A percentile compares a stretch with the other conserved stretches of the same genome.
Conservation (phyloP, 495 filamentous ascomycete genomes). For the Podospora fimiseda region DNA sequence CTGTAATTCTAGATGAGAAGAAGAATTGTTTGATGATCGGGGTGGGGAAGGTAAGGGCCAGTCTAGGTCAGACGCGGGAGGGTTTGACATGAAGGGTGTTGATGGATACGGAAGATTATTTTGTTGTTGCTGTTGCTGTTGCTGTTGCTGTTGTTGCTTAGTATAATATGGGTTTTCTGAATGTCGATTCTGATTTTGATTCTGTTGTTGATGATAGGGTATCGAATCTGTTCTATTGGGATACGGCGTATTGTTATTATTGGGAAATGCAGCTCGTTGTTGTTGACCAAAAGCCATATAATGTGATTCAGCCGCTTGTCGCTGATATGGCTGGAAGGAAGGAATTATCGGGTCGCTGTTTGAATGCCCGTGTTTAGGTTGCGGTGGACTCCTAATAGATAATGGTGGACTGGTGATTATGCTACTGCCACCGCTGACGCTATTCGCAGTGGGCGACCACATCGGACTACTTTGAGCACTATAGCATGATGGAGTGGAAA, state of each 20-base stretch:
- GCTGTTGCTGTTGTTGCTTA: not conserved
- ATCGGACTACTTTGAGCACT: slow-evolving; percentile 4
- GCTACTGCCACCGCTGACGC: not conserved
- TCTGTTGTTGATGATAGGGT: too few relatives aligned
- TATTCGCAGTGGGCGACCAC: slow-evolving; percentile 7
- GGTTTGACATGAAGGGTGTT: not conserved
- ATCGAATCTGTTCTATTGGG: too few relatives aligned
- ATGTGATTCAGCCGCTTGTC: too few relatives aligned
- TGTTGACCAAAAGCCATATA: too few relatives aligned
- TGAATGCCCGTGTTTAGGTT: not conserved
- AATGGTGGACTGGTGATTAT: not conserved
- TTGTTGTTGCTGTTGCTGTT: not conserved
- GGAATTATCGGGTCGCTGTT: slow-evolving; percentile 2
- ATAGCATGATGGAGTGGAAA: slow-evolving; percentile 6
- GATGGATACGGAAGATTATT: not conserved
- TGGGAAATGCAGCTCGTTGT: too few relatives aligned
- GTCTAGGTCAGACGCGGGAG: too few relatives aligned
- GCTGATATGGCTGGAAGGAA: not conserved
- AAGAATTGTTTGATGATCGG: too few relatives aligned
- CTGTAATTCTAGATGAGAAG: too few relatives aligned
- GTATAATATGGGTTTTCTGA: too few relatives aligned
- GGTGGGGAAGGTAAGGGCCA: too few relatives aligned
- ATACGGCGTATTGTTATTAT: too few relatives aligned
- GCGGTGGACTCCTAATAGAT: slow-evolving; percentile 1
- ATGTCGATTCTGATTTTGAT: too few relatives aligned